Evolutionary conservation across 805 yeast genomes (phyloP), one percentile per base, ranked within the genome.

Genomic region (Kuraishia floccosa): DNA sequence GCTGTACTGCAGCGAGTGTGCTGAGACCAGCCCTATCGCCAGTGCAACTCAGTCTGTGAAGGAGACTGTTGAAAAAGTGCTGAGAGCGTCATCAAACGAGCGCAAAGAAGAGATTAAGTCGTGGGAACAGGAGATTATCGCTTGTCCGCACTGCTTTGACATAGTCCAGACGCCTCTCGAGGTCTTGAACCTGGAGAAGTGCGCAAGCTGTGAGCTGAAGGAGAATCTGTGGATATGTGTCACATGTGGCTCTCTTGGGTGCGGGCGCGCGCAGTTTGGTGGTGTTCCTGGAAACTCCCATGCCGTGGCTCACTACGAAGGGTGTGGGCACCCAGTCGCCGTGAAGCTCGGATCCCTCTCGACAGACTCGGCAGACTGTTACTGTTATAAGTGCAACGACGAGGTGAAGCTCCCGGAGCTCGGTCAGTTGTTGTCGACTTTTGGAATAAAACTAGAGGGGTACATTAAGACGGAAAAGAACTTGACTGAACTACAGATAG

Each of bases 251-350:
- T 58, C 68, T n/a, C 44, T 86, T 8, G 96, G 96, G 4, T 91
- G 99, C 57, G 99, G 99, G 5, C 63, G 99, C 40, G 76, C 76
- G 20, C 98, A 91, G 53, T 84, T 82, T 47, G 98, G 97, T 22
- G 89, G 93, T 16, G 72, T 81, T 9, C 79, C 86, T n/a, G 99
- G 99, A 5, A 74, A 89, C 47, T 76, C 94, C 1, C 98, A 91
- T 52, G 97, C 94, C 0, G 57, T 89, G 36, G 49, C 54, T 0
- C 99, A 91, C 54, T 77, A 51, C 46, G 71, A 77, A 24, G 23
- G 37, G 0, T 31, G 46, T 9, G 41, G 70, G 0, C 98, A 91
- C 54, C 72, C 84, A 2, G 72, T 87, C 12, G 95, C 96, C 0
- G 82, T 87, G 6, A 91, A 91, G 46, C 56, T 91, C 28, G 98